Evolutionary conservation across 805 yeast genomes (phyloP), one percentile per base, ranked within the genome.

Genomic region (Clavispora fructus): DNA sequence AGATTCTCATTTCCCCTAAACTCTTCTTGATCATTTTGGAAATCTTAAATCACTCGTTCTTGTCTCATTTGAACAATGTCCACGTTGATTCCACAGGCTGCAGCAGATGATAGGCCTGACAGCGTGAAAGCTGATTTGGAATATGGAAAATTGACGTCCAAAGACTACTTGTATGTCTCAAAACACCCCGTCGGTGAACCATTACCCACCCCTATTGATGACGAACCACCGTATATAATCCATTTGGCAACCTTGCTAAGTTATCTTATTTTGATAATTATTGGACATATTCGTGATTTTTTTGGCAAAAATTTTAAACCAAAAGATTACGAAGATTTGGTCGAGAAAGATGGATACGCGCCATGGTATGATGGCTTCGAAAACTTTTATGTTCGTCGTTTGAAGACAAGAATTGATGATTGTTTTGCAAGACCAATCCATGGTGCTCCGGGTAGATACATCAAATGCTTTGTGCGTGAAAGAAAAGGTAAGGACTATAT

Each of bases 331-430:
- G 69, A 67, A 35, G 86, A 85, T 53, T 73, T 91, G 48, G 66
- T 84, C 43, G 92, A 87, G 59, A 75, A 77, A 52, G 83, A 92
- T 62, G 99, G 99, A 1, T 82, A 87, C 59, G 97, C 99, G 30
- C 98, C 99, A 27, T 86, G 96, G 85, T 87, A 85, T 58, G 86
- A 94, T 25, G 92, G 90, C 40, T 90, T 92, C 63, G 99, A 94
- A 67, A 82, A 87, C 52, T 95, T 94, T 64, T 94, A 91, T 65
- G 85, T 91, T 38, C 84, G 99, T 58, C 83, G 98, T 59, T 78
- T 94, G 74, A 91, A 94, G 64, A 79, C 78, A 56, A 85, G 96
- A 67, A 79, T 94, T 48, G 96, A 87, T 63, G 98, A 92, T 68
- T 89, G 97, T 66, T 94, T 94, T 65, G 88, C 95, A 1, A 82